Evolutionary conservation across 768 basidiomycete genomes (phyloP), one percentile per base, ranked within the genome.

Genomic region (Xerocomellus chrysenteron): DNA sequence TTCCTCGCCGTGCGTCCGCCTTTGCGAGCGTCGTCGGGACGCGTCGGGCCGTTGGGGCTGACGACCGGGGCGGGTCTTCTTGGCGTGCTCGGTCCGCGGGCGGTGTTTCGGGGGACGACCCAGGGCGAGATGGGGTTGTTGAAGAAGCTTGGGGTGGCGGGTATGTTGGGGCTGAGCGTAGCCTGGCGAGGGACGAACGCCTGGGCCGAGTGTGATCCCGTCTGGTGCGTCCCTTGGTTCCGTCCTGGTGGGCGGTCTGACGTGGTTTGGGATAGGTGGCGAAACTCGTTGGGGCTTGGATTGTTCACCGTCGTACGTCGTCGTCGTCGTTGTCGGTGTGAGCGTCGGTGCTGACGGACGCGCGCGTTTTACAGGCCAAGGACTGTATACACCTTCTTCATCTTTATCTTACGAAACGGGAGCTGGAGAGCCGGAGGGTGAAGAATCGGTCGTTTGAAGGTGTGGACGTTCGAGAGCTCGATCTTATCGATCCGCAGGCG

Each of bases 381-480:
- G 90, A 91, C 55, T 84, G 83, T 48, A 42, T 88, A 2, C 80
- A 86, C 39, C 75, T 92, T 1, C 69, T 87, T 5, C 85, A 91
- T 62, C 75, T 89, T 7, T 88, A 82, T 73, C 78, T 91, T 5
- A 78, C 83, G 7, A 87, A 88, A 65, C 84, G 82, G 17, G 90
- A 92, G 65, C 74, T 90, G 6, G 83, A 87, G 65, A 84, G 82
- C 2, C 78, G 90, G 14, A 75, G 76, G 24, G 83, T 92, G 28
- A 88, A 84, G 72, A 87, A 79, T 64, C 79, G 81, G 57, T 82
- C 88, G 42, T 92, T 92, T 65, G 75, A 77, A n/a, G 87, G 87
- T 0, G 81, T 91, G n/a, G 88, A 91, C 63, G 62, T 82, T 43
- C 67, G 72, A 12, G 84, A 82, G 59, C 75, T 91, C 40, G 88